Evolutionary conservation across 23 red algal genomes (phyloP).

Genomic region (Cyanidium caldarium): DNA sequence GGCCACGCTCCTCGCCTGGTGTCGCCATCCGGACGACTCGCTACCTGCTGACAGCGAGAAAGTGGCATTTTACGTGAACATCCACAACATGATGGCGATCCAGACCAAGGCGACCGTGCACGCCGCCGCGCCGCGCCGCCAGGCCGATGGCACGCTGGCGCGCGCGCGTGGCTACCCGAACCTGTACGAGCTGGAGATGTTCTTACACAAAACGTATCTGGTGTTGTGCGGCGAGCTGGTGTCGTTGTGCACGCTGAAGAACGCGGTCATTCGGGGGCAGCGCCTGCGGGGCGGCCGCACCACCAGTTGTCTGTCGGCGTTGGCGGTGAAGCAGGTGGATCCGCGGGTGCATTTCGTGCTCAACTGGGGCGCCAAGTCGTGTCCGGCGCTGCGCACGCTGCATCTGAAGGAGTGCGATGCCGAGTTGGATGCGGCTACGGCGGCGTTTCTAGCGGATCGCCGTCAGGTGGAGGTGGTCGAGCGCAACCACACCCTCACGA

Average conservation of each 20-base stretch:
- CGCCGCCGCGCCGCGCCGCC: not conserved
- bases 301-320: not conserved
- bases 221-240: not conserved
- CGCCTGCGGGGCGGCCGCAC: not conserved
- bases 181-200: not conserved
- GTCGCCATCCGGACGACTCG: not conserved
- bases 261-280: not conserved
- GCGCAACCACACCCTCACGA: not conserved
- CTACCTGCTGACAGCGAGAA: not conserved
- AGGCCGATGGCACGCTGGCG: too few relatives aligned
- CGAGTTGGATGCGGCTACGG: not conserved
- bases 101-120: not conserved
- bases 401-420: not conserved
- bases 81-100: not conserved
- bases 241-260: not conserved
- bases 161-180: not conserved
- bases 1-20: conserved; percentile 7
- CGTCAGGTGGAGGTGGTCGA: not conserved
- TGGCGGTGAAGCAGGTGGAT: not conserved
- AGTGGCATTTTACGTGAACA: conserved; percentile 1
- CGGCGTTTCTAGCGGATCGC: not conserved
- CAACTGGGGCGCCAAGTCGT: not conserved
- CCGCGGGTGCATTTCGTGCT: conserved; percentile 1
- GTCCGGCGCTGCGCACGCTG: not conserved
- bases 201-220: not conserved